Evolutionary conservation across 2,329 filamentous ascomycete species (phyloP), one percentile per base, ranked within the genome.

Genomic region (Paramyrothecium roridum): DNA sequence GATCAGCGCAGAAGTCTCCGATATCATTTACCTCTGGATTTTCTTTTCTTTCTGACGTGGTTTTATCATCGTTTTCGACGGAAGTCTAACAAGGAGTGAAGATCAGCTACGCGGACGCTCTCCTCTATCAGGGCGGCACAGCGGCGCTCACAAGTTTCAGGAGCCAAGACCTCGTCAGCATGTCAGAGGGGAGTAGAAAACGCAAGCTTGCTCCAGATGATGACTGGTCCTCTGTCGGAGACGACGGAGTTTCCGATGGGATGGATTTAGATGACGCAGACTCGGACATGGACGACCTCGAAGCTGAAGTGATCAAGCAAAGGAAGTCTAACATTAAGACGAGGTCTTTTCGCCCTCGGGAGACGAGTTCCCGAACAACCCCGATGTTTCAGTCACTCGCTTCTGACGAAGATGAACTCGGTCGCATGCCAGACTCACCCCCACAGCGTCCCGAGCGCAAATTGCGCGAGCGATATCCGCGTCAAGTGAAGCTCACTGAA

Each of bases 91-190:
- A 21, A 48, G 8, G 37, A 30, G 20, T 30, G 21, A 60, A 75
- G 73, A 57, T 75, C 49, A 55, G 65, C 19, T 59, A 67, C 21
- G 56, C 64, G 20, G 56, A 72, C 11, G 64, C 76, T 1, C 51
- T 69, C 52, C 54, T 59, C 4, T 57, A 71, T 12, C 59, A 70
- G 34, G 72, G 72, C 64, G 73, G 72, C 40, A 61, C 59, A 54
- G 54, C 53, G 30, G 67, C 70, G 4, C 57, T 76, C 11, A 52
- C 58, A 48, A 56, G 48, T 6, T 67, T 65, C 48, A 57, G 54
- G 33, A 61, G 63, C 34, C 52, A 58, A 12, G 56, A 58, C 11
- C 64, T 59, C 54, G 48, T 50, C 16, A 51, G 61, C 34, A 64
- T 64, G 57, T 53, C 57, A n/a, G 30, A 47, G 11, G 20, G 26